Base-by-base conservation (phyloP, 1,284 basidiomycete genomes). In the Microbotryum lychnidis-dioicae region DNA sequence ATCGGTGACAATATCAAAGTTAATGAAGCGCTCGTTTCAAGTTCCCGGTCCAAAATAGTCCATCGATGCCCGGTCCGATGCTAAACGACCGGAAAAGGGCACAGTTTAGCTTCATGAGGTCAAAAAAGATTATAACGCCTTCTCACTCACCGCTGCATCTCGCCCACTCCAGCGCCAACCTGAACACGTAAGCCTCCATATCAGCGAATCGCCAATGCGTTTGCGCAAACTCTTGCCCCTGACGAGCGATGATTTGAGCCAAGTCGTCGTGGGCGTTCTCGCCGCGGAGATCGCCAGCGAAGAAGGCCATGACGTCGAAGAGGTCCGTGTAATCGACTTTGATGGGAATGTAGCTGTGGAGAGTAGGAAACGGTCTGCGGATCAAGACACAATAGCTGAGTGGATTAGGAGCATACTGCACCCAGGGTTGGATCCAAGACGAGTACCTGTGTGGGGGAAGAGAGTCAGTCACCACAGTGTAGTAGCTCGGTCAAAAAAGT, bases 301-400 rank as follows among this genome's bases (percentile, higher is more conserved):
- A 78, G 72, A 77, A 79, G 0, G 76, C 71, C 73, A 79, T 73
- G 61, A 77, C 74, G 64, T 78, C 76, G 66, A 67, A 72, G 6
- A 71, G 47, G 65, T 71, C 70, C 54, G 65, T 65, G 57, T 71
- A 72, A 61, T 73, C 69, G 50, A 73, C 59, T 49, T 71, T 68
- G 59, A 72, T 57, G 12, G 70, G 71, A 51, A 72, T 63, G 61
- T 70, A 71, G 60, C 68, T 70, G 60, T 25, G 18, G 42, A 18
- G 6, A 48, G 29, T 48, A 29, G 33, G 10, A 37, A 31, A 23
- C 12, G 16, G 6, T 10, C 48, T 37, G 44, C 21, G 44, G 2
- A n/a, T 10, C 33, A 14, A 4, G 23, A 44, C 25, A 33, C 8
- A 31, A 31, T 4, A 23, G 56, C n/a, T 16, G 45, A 31, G 27